phyloP scores from a whole-genome alignment of 495 filamentous ascomycete genomes.

The Hypomontagnella monticulosa region DNA sequence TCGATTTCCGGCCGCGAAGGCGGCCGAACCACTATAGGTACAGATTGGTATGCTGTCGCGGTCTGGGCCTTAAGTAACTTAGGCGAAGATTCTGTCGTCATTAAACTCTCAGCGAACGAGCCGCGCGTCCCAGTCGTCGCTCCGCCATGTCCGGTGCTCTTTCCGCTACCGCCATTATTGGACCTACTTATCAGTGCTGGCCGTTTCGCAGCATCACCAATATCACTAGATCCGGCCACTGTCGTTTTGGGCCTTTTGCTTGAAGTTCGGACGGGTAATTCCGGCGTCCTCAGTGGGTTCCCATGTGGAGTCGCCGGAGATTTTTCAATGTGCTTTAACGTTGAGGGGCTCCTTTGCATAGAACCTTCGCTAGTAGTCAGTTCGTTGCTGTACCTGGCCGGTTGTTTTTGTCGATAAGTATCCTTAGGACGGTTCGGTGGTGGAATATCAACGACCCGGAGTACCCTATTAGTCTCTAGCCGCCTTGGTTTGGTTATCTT shows the following conservation, averaged over 20 bases:
- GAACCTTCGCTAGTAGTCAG: background rate
- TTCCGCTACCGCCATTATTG: conserved; percentile 1
- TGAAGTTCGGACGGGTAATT: conserved; percentile 40
- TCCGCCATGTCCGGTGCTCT: background rate
- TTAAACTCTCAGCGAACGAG: conserved; percentile 43
- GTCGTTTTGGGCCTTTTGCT: conserved; percentile 28
- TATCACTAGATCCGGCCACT: background rate
- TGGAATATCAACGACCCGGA: conserved; percentile 12
- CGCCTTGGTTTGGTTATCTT: background rate
- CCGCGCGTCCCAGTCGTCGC: conserved; percentile 1
- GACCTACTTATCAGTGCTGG: conserved; percentile 12
- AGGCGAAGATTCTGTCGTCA: conserved; percentile 39
- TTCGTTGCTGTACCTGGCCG: background rate
- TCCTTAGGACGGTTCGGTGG: background rate
- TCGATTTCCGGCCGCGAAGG: conserved; percentile 17
- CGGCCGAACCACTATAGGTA: conserved; percentile 40
- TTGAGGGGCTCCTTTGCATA: background rate
- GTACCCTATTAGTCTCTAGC: background rate
- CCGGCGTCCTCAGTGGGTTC: conserved; percentile 7
- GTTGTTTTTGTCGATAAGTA: conserved; percentile 6
- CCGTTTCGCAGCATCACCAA: background rate
- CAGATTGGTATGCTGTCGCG: conserved; percentile 38
- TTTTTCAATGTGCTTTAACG: background rate
- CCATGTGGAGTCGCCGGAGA: background rate
- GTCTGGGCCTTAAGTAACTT: conserved; percentile 39